These are phyloP conservation scores for Scutellaria baicalensis DNA, from an alignment of 257 asterid genomes.

Conservation along the genomic window DNA sequence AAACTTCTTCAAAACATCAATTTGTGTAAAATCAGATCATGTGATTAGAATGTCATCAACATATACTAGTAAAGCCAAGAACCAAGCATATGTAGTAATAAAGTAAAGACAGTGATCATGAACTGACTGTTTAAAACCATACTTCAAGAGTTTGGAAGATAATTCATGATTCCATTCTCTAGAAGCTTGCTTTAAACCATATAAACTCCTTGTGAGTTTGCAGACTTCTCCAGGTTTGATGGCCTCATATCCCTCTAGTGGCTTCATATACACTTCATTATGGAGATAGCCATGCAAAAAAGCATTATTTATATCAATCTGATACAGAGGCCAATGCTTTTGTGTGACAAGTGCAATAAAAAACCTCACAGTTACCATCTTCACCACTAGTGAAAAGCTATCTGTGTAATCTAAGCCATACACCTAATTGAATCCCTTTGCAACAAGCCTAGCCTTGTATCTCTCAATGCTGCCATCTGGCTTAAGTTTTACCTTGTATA, in stretches of 20 bases:
- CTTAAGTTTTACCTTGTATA: too few species aligned
- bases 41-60: not conserved
- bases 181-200: too few species aligned
- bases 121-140: too few species aligned
- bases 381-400: too few species aligned
- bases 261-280: not conserved
- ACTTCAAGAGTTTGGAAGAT: not conserved
- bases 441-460: too few species aligned
- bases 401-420: too few species aligned
- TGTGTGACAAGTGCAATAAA: not conserved
- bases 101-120: not conserved
- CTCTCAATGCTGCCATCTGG: too few species aligned
- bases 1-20: not conserved
- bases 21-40: not conserved
- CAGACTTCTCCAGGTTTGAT: not conserved
- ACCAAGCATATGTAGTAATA: not conserved
- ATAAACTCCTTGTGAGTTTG: not conserved
- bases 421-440: too few species aligned
- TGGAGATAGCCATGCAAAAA: not conserved
- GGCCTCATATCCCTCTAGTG: not conserved
- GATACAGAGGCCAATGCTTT: not conserved
- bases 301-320: not conserved
- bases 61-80: not conserved
- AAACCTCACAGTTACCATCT: too few species aligned
- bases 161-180: not conserved